Conservation (phyloP, 2,329 filamentous ascomycete genomes). For the Alternaria conjuncta region DNA sequence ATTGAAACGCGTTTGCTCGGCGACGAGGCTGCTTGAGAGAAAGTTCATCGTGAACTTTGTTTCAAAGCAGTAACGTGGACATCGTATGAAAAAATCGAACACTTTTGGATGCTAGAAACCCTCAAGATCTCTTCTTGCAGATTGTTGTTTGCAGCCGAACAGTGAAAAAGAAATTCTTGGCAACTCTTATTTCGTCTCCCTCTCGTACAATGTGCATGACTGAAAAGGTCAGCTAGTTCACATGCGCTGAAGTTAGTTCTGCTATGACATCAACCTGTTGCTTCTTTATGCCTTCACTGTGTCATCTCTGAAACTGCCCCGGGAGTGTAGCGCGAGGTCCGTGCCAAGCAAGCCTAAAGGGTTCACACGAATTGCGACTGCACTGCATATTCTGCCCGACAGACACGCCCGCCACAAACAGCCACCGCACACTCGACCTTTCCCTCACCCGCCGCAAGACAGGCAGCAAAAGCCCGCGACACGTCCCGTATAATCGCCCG, state of each 20-base stretch:
- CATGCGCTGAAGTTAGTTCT: conserved; percentile 70
- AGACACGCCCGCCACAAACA: conserved; percentile 25
- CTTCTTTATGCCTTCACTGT: conserved; percentile 14
- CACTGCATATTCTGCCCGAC: conserved; percentile 35
- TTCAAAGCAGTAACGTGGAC: conserved; percentile 30
- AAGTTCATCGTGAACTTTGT: conserved; percentile 14
- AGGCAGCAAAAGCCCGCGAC: conserved; percentile 29
- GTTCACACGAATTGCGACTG: conserved; percentile 24
- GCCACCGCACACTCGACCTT: conserved; percentile 18
- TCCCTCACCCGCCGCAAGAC: conserved; percentile 13
- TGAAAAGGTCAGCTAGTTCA: background rate
- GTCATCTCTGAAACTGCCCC: conserved; percentile 20
- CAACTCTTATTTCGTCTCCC: background rate
- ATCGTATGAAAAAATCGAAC: conserved; percentile 1
- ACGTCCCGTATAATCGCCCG: conserved; percentile 37
- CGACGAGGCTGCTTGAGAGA: conserved; percentile 32
- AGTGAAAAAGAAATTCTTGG: background rate
- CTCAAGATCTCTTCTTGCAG: background rate
- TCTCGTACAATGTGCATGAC: background rate
- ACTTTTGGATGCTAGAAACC: background rate
- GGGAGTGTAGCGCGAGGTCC: conserved; percentile 13
- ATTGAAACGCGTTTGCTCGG: conserved; percentile 37
- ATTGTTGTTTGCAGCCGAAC: background rate
- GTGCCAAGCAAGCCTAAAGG: conserved; percentile 14
- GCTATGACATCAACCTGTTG: conserved; percentile 32